phyloP scores from a whole-genome alignment of 257 asterid genomes.

The Solanum peruvianum region DNA sequence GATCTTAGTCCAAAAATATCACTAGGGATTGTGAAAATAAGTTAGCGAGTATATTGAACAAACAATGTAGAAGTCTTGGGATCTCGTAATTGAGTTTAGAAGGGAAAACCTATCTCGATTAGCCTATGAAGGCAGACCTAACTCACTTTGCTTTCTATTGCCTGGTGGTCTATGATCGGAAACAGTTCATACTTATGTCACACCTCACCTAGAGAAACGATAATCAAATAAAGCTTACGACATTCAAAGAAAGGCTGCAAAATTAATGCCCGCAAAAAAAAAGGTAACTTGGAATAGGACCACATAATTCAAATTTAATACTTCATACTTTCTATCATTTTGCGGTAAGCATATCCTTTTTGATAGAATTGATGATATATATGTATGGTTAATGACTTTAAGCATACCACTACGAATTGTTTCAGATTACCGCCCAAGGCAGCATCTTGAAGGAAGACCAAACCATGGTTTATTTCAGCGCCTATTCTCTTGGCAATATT shows the following conservation, averaged over 20 bases:
- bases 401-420: conserved; percentile 48
- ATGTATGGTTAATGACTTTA: not conserved
- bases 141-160: not conserved
- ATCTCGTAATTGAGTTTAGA: not conserved
- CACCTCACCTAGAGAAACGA: not conserved
- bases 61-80: not conserved
- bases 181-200: not conserved
- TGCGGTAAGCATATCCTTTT: not conserved
- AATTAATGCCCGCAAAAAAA: not conserved
- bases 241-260: not conserved
- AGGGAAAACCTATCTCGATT: not conserved
- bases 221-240: not conserved
- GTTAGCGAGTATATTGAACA: not conserved
- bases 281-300: not conserved
- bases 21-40: not conserved
- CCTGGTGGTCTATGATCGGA: not conserved
- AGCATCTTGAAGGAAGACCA: conserved; percentile 47
- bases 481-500: conserved; percentile 39
- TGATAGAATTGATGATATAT: not conserved
- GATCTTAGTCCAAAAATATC: not conserved
- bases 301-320: not conserved
- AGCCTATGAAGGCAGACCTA: not conserved
- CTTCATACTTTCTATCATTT: not conserved
- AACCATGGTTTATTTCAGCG: conserved; percentile 38
- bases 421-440: conserved; percentile 57